Conservation (phyloP, 306 rosid species). For the Dryas alaskensis region DNA sequence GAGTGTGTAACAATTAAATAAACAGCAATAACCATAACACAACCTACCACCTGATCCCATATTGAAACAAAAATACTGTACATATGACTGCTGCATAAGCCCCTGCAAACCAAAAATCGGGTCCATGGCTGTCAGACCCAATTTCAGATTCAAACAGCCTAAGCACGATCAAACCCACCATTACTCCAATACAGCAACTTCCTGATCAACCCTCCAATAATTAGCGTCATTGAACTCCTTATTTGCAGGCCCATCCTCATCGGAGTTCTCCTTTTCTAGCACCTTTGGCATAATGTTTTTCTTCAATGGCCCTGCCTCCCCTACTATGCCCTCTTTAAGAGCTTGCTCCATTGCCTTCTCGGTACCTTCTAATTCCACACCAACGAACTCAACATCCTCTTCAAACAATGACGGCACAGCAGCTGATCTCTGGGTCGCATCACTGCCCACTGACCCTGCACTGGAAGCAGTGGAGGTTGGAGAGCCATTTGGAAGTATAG, state of each 20-base stretch:
- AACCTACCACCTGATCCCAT: slow-evolving; percentile 48
- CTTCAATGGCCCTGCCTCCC: slow-evolving; percentile 99
- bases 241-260: slow-evolving; percentile 63
- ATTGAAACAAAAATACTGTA: slow-evolving; percentile 75
- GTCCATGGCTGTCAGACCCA: slow-evolving; percentile 33
- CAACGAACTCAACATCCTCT: slow-evolving; percentile 95
- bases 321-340: slow-evolving; percentile 95
- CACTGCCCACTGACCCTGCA: slow-evolving; percentile 44
- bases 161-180: slow-evolving; percentile 23
- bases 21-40: slow-evolving; percentile 40
- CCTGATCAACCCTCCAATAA: slow-evolving; percentile 98
- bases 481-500: slow-evolving; percentile 59
- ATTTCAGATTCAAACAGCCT: slow-evolving; percentile 36
- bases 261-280: slow-evolving; percentile 66
- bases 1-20: slow-evolving; percentile 47
- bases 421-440: slow-evolving; percentile 45
- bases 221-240: slow-evolving; percentile 95
- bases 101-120: slow-evolving; percentile 43
- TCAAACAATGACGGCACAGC: slow-evolving; percentile 82
- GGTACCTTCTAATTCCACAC: slow-evolving; percentile 88
- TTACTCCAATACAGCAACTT: slow-evolving; percentile 88
- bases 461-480: slow-evolving; percentile 40
- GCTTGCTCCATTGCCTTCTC: slow-evolving; percentile 99
- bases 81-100: slow-evolving; percentile 52
- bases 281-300: slow-evolving; percentile 54